phyloP scores from a whole-genome alignment of 2,329 filamentous ascomycete species.

The Ramichloridium luteum region DNA sequence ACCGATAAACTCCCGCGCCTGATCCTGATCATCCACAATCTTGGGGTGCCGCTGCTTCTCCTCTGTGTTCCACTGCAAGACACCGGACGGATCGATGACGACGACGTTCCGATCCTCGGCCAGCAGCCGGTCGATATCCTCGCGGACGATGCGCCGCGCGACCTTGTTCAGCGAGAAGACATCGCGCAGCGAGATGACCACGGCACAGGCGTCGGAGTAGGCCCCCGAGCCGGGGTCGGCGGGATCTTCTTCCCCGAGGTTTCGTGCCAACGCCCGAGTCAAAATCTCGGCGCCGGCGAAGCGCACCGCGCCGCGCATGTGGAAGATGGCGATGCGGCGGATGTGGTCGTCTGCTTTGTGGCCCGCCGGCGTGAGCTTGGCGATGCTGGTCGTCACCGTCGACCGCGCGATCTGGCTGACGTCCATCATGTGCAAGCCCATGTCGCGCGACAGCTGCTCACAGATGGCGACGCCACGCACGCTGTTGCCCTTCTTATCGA shows the following conservation, averaged over 20 bases:
- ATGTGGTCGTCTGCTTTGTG: conserved; percentile 5
- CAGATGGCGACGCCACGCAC: conserved; percentile 15
- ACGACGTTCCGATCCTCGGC: conserved; percentile 8
- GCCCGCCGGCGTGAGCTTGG: conserved; percentile 7
- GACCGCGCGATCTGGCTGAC: conserved; percentile 15
- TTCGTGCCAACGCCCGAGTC: conserved; percentile 11
- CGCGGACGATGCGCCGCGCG: conserved; percentile 12
- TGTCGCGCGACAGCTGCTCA: conserved; percentile 14
- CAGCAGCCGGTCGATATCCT: conserved; percentile 12
- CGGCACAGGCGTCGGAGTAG: conserved; percentile 14
- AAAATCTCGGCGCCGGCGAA: conserved; percentile 15
- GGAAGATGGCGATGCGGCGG: conserved; percentile 12
- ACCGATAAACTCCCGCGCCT: conserved; percentile 13
- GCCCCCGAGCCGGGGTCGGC: conserved; percentile 11
- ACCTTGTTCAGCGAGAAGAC: conserved; percentile 16
- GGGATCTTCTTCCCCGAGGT: conserved; percentile 10
- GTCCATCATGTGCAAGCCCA: conserved; percentile 18
- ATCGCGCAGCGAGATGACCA: conserved; percentile 15
- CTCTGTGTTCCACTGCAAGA: conserved; percentile 13
- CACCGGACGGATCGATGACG: conserved; percentile 12
- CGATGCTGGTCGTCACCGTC: conserved; percentile 12
- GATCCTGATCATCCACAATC: conserved; percentile 10
- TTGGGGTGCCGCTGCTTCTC: conserved; percentile 10
- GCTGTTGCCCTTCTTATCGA: conserved; percentile 14
- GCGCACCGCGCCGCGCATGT: conserved; percentile 15